Base-by-base conservation (phyloP, 2,329 filamentous ascomycete species). In the Cladorrhinum sp. region DNA sequence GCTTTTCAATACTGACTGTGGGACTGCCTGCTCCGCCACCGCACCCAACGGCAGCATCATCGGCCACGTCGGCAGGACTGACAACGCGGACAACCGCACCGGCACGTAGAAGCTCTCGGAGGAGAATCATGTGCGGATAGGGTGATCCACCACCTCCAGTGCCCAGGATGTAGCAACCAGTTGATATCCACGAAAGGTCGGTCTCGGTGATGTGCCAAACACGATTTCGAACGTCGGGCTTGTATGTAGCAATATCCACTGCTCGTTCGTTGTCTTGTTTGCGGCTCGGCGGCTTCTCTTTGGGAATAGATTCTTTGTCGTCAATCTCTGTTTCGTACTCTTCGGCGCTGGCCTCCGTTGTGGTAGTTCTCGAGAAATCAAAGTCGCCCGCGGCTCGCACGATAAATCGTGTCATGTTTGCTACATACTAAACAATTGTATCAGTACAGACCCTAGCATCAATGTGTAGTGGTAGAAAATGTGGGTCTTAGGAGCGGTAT, bases 161-260 rank as follows among this genome's bases (percentile, higher is more conserved):
- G 1, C 83, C 85, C 0, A 88, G 76, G 56, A 88, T 82, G 63
- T 86, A 86, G 67, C 83, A 85, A 1, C 85, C 85, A 7, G 77
- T 81, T 0, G 81, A 73, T 33, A 87, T 81, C 74, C 81, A 87
- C 28, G 74, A 71, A 3, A 87, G 73, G 67, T 87, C 85, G 0
- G 80, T 82, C 66, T 86, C 83, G 10, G 76, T 82, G 42, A 87
- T 71, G 59, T 79, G 79, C 85, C 85, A 87, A 16, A 79, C 69
- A 9, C 83, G 77, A n/a, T 78, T 73, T 39, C 72, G 73, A 1
- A 83, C 78, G 0, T 75, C 75, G 1, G 85, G 85, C 2, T 71
- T 75, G 67, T 86, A 86, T 0, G 67, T 63, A 16, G 71, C 65
- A 2, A 79, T 71, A 24, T 79, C 39, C 6, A 39, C 42, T 3